Evolutionary conservation across 78 protist genomes (phyloP).

Genomic region (Pigoraptor vietnamica): DNA sequence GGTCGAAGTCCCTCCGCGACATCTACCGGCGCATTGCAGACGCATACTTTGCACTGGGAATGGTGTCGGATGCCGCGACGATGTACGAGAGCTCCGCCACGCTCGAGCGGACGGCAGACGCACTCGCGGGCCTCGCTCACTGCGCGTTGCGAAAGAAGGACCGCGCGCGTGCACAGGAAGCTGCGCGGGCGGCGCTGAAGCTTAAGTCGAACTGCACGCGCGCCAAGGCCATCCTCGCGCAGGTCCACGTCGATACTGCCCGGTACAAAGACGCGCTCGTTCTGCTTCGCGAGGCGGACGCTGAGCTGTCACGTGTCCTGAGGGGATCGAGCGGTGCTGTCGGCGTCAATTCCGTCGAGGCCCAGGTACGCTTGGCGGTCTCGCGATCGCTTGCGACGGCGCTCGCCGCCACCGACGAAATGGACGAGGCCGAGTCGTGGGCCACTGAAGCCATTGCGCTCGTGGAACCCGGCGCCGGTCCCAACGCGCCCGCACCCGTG

Average conservation of each 20-base stretch:
- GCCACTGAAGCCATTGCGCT: neutral
- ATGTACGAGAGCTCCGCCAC: neutral
- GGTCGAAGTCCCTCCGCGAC: neutral
- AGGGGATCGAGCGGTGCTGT: neutral
- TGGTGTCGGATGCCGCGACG: neutral
- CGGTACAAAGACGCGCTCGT: neutral
- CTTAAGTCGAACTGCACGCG: neutral
- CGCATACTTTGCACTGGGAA: neutral
- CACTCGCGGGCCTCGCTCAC: neutral
- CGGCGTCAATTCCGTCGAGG: neutral
- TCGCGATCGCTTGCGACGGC: neutral
- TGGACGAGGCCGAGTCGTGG: neutral
- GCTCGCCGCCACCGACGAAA: neutral
- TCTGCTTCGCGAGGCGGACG: neutral
- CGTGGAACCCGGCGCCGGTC: neutral
- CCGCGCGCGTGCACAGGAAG: neutral
- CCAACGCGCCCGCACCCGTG: neutral
- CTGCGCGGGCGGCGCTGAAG: neutral
- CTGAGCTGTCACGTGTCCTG: neutral
- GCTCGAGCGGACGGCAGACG: neutral
- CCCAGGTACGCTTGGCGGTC: neutral
- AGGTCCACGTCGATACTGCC: neutral
- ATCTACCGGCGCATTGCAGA: neutral
- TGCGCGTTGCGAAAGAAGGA: neutral
- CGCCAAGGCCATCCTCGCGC: neutral